Evolutionary conservation across 2,329 filamentous ascomycete species (phyloP), one percentile per base, ranked within the genome.

Genomic region (Penicillium digitatum): DNA sequence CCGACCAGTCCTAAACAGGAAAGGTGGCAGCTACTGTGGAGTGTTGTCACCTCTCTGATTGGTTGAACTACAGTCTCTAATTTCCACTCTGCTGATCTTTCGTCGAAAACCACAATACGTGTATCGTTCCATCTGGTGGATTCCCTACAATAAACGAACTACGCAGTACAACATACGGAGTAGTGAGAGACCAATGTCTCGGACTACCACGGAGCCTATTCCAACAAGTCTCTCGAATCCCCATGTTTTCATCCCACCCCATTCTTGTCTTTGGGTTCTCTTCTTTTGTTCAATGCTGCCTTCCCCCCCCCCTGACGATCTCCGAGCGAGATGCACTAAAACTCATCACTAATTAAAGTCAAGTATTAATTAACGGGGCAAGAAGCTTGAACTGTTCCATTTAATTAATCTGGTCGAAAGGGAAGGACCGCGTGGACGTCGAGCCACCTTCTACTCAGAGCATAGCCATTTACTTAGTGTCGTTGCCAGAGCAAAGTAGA

Each of bases 11-110:
- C 45, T 1, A 3, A 62, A 50, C 0, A 3, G 45, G 62, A 1
- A 40, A 59, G 50, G 57, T 55, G 55, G 48, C 50, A 61, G 50
- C 47, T 52, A n/a, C n/a, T n/a, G n/a, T n/a, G 0, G 1, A 22
- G 38, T 55, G 43, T 52, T 14, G 20, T 14, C 12, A 1, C 0
- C 2, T 0, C 1, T 35, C 1, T 60, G 38, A 60, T 63, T 65
- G 57, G 60, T 2, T 14, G 0, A 14, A 1, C 1, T 1, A 2
- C n/a, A 6, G 18, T 16, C 46, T 55, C 48, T 60, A 60, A 63
- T 65, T 62, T 63, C 63, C 58, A 56, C 51, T 54, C 39, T 62
- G 63, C 50, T 54, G 63, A 63, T 65, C 63, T 20, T 37, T 42
- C 55, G 53, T 43, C 42, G 32, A 26, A 44, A 44, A 51, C n/a